Evolutionary conservation across 164 flowering plant species (phyloP).

Genomic region (Vitis amurensis): DNA sequence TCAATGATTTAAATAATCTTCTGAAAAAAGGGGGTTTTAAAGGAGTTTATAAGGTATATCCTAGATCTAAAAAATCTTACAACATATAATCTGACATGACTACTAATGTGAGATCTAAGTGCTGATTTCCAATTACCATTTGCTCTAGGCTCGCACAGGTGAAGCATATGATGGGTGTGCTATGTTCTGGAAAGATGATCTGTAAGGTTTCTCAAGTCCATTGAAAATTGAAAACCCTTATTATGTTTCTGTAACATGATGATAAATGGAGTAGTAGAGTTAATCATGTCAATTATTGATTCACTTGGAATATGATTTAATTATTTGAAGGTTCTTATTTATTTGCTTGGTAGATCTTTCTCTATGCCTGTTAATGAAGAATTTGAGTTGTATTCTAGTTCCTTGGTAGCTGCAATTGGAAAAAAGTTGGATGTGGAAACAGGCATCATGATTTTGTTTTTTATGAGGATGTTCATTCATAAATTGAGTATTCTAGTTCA

Average conservation of each 20-base stretch:
- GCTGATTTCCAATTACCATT: background rate
- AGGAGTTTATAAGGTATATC: slow-evolving; percentile 76
- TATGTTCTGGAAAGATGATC: slow-evolving; percentile 73
- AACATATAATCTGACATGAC: no score
- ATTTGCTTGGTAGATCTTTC: background rate
- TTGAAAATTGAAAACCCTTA: background rate
- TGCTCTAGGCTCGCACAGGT: slow-evolving; percentile 78
- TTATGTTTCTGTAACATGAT: background rate
- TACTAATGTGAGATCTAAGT: no score
- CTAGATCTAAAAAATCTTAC: background rate
- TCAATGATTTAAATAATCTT: slow-evolving; percentile 51
- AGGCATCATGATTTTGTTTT: no score
- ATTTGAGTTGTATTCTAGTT: background rate
- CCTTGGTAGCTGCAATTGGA: background rate
- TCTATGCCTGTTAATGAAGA: background rate
- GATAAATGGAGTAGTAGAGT: background rate
- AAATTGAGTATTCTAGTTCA: background rate
- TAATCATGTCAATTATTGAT: background rate
- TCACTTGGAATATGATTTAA: background rate
- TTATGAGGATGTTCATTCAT: no score
- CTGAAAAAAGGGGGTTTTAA: slow-evolving; percentile 59
- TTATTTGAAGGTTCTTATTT: background rate
- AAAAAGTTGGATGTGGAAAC: no score
- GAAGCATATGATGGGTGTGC: slow-evolving; percentile 94
- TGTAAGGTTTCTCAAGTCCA: slow-evolving; percentile 40